These are phyloP conservation scores for Phialophora macrospora DNA, from an alignment of 2,329 filamentous ascomycete genomes.

Conservation along the genomic window DNA sequence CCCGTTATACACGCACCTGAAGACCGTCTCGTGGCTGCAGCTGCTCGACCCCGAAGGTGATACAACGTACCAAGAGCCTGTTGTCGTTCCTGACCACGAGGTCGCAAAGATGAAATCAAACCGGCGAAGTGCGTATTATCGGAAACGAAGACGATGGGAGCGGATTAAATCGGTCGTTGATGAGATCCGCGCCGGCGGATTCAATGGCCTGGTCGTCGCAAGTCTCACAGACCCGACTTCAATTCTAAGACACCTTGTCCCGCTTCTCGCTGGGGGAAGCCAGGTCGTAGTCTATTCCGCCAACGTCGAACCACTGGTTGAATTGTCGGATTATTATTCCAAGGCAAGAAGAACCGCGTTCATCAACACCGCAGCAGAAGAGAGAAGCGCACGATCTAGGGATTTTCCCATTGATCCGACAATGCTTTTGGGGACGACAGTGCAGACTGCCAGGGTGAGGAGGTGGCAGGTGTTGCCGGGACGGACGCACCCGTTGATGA, in stretches of 20 bases:
- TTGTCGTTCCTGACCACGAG: constrained; percentile 62
- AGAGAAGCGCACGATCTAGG: constrained; percentile 49
- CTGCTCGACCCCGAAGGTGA: constrained; percentile 78
- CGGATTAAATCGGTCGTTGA: constrained; percentile 74
- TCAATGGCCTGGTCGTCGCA: constrained; percentile 82
- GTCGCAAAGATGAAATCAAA: constrained; percentile 77
- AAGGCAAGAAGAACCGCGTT: constrained; percentile 79
- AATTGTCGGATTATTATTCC: constrained; percentile 82
- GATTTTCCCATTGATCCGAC: constrained; percentile 90
- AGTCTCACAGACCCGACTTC: constrained; percentile 79
- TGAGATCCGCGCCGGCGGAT: constrained; percentile 73
- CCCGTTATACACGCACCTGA: constrained; percentile 79
- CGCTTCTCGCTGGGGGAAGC: constrained; percentile 80
- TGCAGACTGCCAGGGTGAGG: constrained; percentile 80
- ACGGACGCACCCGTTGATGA: constrained; percentile 94
- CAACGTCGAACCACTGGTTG: constrained; percentile 75
- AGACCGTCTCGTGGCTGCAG: constrained; percentile 89
- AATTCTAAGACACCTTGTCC: constrained; percentile 75
- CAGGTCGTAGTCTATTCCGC: constrained; percentile 85
- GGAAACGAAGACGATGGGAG: constrained; percentile 84
- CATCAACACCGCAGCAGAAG: constrained; percentile 38
- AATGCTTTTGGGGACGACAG: constrained; percentile 73
- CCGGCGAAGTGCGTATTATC: constrained; percentile 82
- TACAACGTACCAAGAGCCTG: constrained; percentile 71
- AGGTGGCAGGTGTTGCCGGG: constrained; percentile 91